Conservation (phyloP, 2,329 filamentous ascomycete species). For the Diplodia scrobiculata region DNA sequence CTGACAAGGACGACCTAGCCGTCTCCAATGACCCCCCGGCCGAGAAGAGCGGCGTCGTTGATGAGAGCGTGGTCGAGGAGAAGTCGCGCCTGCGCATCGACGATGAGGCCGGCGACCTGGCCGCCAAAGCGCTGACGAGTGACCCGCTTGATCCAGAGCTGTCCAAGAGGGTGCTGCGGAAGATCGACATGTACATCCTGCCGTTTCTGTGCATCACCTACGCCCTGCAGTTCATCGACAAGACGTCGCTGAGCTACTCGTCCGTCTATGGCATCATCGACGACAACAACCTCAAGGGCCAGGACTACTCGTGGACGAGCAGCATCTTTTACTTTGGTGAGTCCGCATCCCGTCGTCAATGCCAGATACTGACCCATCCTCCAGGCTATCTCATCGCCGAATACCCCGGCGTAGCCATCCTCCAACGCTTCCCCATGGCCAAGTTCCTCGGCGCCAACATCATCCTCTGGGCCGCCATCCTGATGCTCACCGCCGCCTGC, state of each 20-base stretch:
- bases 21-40: neutral
- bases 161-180: slow-evolving; percentile 42
- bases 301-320: slow-evolving; percentile 32
- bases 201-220: slow-evolving; percentile 63
- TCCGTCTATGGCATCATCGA: slow-evolving; percentile 32
- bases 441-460: slow-evolving; percentile 54
- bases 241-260: slow-evolving; percentile 55
- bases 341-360: slow-evolving; percentile 60
- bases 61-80: neutral
- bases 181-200: slow-evolving; percentile 56
- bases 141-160: slow-evolving; percentile 4
- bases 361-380: neutral
- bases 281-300: slow-evolving; percentile 31
- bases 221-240: slow-evolving; percentile 65
- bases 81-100: slow-evolving; percentile 21
- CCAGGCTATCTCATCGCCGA: slow-evolving; percentile 32
- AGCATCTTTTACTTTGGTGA: slow-evolving; percentile 31
- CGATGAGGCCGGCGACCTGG: slow-evolving; percentile 16
- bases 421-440: slow-evolving; percentile 57
- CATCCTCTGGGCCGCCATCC: slow-evolving; percentile 55
- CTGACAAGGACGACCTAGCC: neutral
- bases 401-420: slow-evolving; percentile 68
- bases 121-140: slow-evolving; percentile 6
- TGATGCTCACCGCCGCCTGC: slow-evolving; percentile 65
- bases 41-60: slow-evolving; percentile 6